Evolutionary conservation across 768 basidiomycete species (phyloP).

Genomic region (Russula emetica): DNA sequence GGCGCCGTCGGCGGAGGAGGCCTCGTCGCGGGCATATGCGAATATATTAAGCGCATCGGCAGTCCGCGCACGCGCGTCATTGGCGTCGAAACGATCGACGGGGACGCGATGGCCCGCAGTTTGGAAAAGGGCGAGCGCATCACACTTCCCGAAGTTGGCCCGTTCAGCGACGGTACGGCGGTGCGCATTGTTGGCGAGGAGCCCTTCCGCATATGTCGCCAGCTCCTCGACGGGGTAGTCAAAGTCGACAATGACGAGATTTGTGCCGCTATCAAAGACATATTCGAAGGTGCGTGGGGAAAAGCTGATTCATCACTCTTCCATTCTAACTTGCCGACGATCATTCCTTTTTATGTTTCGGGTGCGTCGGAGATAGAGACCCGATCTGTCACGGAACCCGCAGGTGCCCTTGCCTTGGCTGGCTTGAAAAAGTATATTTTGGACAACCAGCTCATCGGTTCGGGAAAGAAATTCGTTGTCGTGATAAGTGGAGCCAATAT

Average conservation of each 20-base stretch:
- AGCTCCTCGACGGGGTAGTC: constrained; percentile 76
- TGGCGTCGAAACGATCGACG: constrained; percentile 94
- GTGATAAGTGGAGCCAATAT: constrained; percentile 97
- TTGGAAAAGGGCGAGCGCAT: constrained; percentile 77
- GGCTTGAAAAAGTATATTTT: constrained; percentile 86
- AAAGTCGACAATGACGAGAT: constrained; percentile 93
- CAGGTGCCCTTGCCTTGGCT: constrained; percentile 89
- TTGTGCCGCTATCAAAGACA: constrained; percentile 97
- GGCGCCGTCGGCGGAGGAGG: constrained; percentile 94
- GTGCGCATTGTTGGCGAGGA: constrained; percentile 95
- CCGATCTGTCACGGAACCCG: constrained; percentile 92
- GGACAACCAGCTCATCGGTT: constrained; percentile 74
- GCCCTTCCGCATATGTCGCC: constrained; percentile 86
- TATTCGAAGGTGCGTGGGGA: constrained; percentile 75
- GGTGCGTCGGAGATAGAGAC: constrained; percentile 56
- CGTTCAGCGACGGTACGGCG: constrained; percentile 96
- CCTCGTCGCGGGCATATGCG: constrained; percentile 81
- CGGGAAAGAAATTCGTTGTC: constrained; percentile 83
- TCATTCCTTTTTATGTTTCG: background rate
- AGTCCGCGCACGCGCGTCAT: constrained; percentile 74
- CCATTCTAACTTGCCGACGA: too few species aligned
- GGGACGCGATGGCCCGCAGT: constrained; percentile 88
- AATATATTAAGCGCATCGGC: constrained; percentile 92
- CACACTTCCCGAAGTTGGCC: constrained; percentile 83
- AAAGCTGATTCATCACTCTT: background rate